Evolutionary conservation across 345 rosid genomes (phyloP).

Genomic region (Sonneratia alba): DNA sequence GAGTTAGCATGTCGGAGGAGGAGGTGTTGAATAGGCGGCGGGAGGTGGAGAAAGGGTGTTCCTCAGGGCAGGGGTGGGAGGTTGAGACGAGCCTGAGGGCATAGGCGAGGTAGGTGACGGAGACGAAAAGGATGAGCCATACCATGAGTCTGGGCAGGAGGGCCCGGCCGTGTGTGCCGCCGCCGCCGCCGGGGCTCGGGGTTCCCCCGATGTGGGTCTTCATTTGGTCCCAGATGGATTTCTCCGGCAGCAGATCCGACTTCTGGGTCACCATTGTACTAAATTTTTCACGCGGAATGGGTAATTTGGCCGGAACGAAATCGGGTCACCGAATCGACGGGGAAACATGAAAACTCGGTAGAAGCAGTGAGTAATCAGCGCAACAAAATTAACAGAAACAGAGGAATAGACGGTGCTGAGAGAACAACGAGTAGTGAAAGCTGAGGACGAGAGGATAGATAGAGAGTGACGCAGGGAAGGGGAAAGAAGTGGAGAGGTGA

Average conservation of each 20-base stretch:
- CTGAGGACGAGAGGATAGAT: background rate
- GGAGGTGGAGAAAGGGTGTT: conserved; percentile 11
- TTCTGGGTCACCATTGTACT: conserved; percentile 34
- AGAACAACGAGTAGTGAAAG: background rate
- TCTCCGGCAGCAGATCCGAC: conserved; percentile 35
- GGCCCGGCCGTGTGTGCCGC: conserved; percentile 27
- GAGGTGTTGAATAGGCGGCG: conserved; percentile 1
- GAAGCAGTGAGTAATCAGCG: background rate
- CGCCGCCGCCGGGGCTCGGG: conserved; percentile 16
- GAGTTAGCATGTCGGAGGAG: background rate
- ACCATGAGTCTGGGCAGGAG: conserved; percentile 51
- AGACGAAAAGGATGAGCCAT: conserved; percentile 58
- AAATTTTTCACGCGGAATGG: background rate
- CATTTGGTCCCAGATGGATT: conserved; percentile 38
- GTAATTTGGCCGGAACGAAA: background rate
- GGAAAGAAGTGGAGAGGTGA: background rate
- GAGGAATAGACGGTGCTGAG: background rate
- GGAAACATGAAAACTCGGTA: background rate
- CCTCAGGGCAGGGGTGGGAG: conserved; percentile 40
- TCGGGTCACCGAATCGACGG: background rate
- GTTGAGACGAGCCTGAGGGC: conserved; percentile 70
- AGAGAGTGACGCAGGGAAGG: background rate
- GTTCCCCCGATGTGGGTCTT: conserved; percentile 12
- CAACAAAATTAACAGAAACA: background rate
- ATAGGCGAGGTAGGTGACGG: conserved; percentile 64